Base-by-base conservation (phyloP, 805 yeast species). In the Ogataea trehaloabstinens region DNA sequence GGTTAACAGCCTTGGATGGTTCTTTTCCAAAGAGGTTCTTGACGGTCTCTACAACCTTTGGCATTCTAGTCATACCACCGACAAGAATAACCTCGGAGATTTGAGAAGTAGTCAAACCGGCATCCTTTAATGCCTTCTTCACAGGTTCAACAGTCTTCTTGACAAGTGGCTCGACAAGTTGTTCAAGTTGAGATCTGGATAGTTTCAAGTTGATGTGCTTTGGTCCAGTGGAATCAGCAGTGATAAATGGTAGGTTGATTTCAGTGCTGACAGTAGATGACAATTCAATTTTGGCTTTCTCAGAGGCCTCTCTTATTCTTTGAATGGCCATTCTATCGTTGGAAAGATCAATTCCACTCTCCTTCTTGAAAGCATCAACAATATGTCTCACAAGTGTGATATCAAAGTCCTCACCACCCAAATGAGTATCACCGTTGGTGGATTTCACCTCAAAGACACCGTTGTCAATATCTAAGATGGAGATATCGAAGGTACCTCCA, bases 401-500 rank as follows among this genome's bases (percentile, higher is more conserved):
- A 69, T 85, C 95, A 66, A 85, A 85, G 70, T 85, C 95, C 72
- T 85, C 95, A 74, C 95, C 95, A 73, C 95, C 95, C 63, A 85
- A 73, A 71, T 85, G 95, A 53, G 95, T 85, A 71, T 85, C 93
- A 81, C 95, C 97, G 71, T 90, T 90, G 63, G 97, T 89, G 48
- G 96, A 87, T 74, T 89, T 89, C 66, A 89, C 97, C 77, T 89
- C 97, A 60, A 89, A 89, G 53, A 89, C 97, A 77, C 97, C 97
- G 64, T 89, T 88, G 72, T 90, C 96, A 58, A 89, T 90, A 76
- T 90, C 97, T 63, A 89, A 78, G 65, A 89, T 86, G 56, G 97
- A 89, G 70, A 89, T 84, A 84, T 89, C 97, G 66, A 89, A 89
- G 60, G 97, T 89, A 81, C 97, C 97, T 69, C 97, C 97, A 81